phyloP scores from a whole-genome alignment of 1,284 basidiomycete species.

The Spongiforma sp. region DNA sequence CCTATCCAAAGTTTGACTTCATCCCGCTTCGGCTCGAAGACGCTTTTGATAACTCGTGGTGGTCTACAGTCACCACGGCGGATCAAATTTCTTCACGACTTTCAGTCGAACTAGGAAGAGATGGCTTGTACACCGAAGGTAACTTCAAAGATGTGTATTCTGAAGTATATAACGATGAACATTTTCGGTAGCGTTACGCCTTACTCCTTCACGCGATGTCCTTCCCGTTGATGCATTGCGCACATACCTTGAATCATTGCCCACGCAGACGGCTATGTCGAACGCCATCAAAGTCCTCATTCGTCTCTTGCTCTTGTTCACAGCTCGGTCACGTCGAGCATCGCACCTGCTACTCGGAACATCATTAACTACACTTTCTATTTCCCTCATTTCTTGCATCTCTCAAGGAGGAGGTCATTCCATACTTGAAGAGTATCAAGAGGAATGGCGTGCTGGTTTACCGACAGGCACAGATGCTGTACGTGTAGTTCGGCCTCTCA shows the following conservation, averaged over 20 bases:
- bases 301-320: slow-evolving; percentile 73
- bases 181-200: slow-evolving; percentile 36
- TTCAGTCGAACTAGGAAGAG: slow-evolving; percentile 52
- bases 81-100: slow-evolving; percentile 33
- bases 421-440: slow-evolving; percentile 72
- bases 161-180: slow-evolving; percentile 4
- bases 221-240: slow-evolving; percentile 55
- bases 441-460: slow-evolving; percentile 56
- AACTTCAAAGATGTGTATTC: neutral
- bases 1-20: slow-evolving; percentile 60
- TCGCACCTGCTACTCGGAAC: slow-evolving; percentile 86
- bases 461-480: slow-evolving; percentile 32
- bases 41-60: slow-evolving; percentile 75
- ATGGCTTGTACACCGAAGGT: slow-evolving; percentile 48
- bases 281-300: slow-evolving; percentile 67
- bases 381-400: slow-evolving; percentile 77
- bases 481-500: slow-evolving; percentile 72
- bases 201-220: slow-evolving; percentile 26
- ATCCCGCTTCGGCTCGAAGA: slow-evolving; percentile 68
- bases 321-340: slow-evolving; percentile 59
- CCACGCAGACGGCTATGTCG: slow-evolving; percentile 77
- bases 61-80: slow-evolving; percentile 50
- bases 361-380: slow-evolving; percentile 80
- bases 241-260: slow-evolving; percentile 70
- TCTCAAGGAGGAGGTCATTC: slow-evolving; percentile 83